Evolutionary conservation across 495 filamentous ascomycete genomes (phyloP).

Genomic region (Amphirosellinia nigrospora): DNA sequence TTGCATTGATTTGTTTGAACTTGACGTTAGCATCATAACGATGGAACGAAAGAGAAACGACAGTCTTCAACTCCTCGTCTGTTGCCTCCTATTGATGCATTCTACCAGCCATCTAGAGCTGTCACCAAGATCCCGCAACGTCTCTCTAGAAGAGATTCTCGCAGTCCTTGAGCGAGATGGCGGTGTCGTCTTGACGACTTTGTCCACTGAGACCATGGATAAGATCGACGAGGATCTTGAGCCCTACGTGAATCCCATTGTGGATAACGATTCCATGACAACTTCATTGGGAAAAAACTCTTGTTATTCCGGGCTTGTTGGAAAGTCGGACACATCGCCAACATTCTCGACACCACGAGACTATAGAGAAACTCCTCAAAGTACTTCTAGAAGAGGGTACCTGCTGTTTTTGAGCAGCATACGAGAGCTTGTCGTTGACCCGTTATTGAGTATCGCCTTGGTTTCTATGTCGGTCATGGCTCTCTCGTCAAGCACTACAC

Average conservation of each 20-base stretch:
- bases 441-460: slow-evolving; percentile 37
- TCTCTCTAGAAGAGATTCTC: slow-evolving; percentile 41
- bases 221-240: slow-evolving; percentile 18
- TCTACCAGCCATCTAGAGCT: not conserved
- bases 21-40: not conserved
- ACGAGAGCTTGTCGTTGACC: slow-evolving; percentile 32
- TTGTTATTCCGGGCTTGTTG: slow-evolving; percentile 39
- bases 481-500: slow-evolving; percentile 40
- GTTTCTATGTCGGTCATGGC: slow-evolving; percentile 37
- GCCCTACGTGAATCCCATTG: not conserved
- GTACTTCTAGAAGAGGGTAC: not conserved
- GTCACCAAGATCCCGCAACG: slow-evolving; percentile 28
- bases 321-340: slow-evolving; percentile 43
- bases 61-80: not conserved
- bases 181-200: slow-evolving; percentile 41
- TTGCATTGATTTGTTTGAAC: not conserved
- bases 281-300: slow-evolving; percentile 30
- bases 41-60: not conserved
- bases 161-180: slow-evolving; percentile 42
- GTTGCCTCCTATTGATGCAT: slow-evolving; percentile 13
- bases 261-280: slow-evolving; percentile 5
- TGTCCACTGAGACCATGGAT: slow-evolving; percentile 28
- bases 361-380: slow-evolving; percentile 34
- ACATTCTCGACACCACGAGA: slow-evolving; percentile 30
- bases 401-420: slow-evolving; percentile 26